These are phyloP conservation scores for Laguncularia racemosa DNA, from an alignment of 345 rosid genomes.

Conservation along the genomic window DNA sequence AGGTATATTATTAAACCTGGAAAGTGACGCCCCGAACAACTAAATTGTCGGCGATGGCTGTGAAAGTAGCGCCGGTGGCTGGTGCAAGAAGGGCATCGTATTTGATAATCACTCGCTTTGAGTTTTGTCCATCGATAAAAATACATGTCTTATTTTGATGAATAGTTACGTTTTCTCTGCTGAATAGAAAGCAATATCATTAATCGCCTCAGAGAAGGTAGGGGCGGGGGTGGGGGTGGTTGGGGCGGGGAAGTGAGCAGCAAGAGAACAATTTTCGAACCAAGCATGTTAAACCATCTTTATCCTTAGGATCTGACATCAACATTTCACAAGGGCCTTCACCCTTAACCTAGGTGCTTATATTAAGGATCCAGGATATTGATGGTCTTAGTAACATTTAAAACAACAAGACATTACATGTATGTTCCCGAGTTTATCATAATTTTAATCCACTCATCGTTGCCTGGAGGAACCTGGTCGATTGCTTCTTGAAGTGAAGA, in stretches of 20 bases:
- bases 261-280: background rate
- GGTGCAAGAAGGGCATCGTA: slow-evolving; percentile 22
- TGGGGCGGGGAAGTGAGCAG: too few relatives aligned
- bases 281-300: too few relatives aligned
- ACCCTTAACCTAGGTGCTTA: too few relatives aligned
- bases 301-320: too few relatives aligned
- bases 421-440: slow-evolving; percentile 2
- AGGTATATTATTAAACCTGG: too few relatives aligned
- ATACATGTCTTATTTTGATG: slow-evolving; percentile 30
- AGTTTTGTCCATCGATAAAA: slow-evolving; percentile 28
- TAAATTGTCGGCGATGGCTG: slow-evolving; percentile 26
- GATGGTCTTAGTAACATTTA: too few relatives aligned
- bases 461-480: slow-evolving; percentile 7
- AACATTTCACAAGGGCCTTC: too few relatives aligned
- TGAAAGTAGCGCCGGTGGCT: slow-evolving; percentile 38
- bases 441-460: slow-evolving; percentile 8
- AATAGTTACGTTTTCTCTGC: slow-evolving; percentile 39
- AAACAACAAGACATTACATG: background rate
- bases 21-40: slow-evolving; percentile 36
- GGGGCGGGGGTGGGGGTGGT: too few relatives aligned
- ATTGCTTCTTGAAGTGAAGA: slow-evolving; percentile 11
- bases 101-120: slow-evolving; percentile 20
- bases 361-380: too few relatives aligned
- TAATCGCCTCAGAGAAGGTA: too few relatives aligned
- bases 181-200: background rate